Base-by-base conservation (phyloP, 306 rosid genomes). In the Cicer arietinum region DNA sequence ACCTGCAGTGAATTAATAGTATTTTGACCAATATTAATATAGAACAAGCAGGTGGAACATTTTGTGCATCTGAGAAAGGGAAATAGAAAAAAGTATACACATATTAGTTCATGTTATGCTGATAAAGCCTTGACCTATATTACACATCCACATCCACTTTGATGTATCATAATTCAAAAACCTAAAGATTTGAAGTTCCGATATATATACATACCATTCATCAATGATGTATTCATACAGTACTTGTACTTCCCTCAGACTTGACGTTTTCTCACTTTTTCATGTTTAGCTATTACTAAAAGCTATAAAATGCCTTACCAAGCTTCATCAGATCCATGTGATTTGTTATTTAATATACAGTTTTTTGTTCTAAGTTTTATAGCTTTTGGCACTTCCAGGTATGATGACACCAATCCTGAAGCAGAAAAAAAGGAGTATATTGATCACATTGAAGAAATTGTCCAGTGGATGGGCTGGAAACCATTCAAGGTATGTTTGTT, bases 401-500 rank as follows among this genome's bases (percentile, higher is more conserved):
- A 76, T 70, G 98, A 95, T 81, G 99, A 95, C 74, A 95, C 99
- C 35, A 95, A 95, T 67, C 99, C 99, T 4, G 97, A 89, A 76
- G 98, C 96, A 69, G 99, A 95, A 75, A 95, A 89, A 89, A 87
- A 88, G 85, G 99, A 95, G 77, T 95, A 90, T 69, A 95, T 95
- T 83, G 97, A 95, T 83, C 99, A 89, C 78, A 95, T 95, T 63
- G 84, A 92, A 82, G 99, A 95, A 82, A 90, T 95, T 88, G 98
- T 95, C 70, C 79, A 80, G 74, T 95, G 99, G 99, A 95, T 95
- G 95, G 99, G 98, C 68, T 95, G 98, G 99, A 87, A 95, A 81
- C 99, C 99, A 9, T 81, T 69, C 67, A 90, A 92, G 99, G 98
- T 90, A 82, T 73, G 59, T 43, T 78, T 35, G 61, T 78, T 42